Evolutionary conservation across 176 grass and related monocot genomes (phyloP).

Genomic region (Secale cereale): DNA sequence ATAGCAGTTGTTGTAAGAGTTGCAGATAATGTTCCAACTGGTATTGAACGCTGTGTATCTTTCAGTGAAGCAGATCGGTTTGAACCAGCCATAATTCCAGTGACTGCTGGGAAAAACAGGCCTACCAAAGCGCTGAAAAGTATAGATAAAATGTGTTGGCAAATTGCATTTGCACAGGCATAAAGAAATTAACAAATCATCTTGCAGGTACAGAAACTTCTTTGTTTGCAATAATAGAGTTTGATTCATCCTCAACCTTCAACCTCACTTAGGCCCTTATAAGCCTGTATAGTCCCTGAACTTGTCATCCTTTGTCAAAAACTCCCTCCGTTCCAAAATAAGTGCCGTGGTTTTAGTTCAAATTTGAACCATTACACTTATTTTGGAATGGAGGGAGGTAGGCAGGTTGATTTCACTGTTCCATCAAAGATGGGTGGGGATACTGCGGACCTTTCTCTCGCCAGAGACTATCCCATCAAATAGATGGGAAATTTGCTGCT

Average conservation of each 20-base stretch:
- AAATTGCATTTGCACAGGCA: not conserved
- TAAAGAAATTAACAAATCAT: not conserved
- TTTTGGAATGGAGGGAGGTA: too few relatives aligned
- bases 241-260: not conserved
- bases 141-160: constrained; percentile 21
- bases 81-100: constrained; percentile 98
- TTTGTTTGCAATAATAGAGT: not conserved
- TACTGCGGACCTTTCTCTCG: not conserved
- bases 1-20: constrained; percentile 75
- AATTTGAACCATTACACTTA: too few relatives aligned
- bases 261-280: not conserved
- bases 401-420: not conserved
- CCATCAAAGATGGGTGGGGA: not conserved
- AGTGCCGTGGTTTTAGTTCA: too few relatives aligned
- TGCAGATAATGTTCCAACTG: constrained; percentile 81
- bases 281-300: not conserved
- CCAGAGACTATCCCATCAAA: not conserved
- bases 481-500: too few relatives aligned
- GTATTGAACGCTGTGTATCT: constrained; percentile 97
- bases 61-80: constrained; percentile 92
- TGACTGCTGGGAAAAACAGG: constrained; percentile 94
- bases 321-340: too few relatives aligned
- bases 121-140: constrained; percentile 87
- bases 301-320: not conserved
- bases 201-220: not conserved